A percentile compares a stretch with the other conserved stretches of the same genome.
Evolutionary conservation across 345 rosid species (phyloP).

Genomic region (Citrus mangshanensis): DNA sequence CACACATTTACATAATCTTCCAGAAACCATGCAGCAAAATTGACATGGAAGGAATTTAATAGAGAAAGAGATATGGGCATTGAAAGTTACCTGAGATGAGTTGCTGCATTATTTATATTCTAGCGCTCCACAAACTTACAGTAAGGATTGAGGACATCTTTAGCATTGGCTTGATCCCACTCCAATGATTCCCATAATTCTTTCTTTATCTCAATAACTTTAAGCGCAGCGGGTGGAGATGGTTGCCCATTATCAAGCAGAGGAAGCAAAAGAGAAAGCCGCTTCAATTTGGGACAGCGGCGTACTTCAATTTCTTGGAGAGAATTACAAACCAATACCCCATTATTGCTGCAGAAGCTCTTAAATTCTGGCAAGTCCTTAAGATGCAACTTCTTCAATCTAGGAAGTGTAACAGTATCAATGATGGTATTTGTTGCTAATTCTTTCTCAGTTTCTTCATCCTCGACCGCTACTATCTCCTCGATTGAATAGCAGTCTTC

Average conservation of each 20-base stretch:
- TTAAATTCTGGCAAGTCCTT: rapidly evolving
- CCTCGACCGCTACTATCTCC: neutral
- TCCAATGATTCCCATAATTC: neutral
- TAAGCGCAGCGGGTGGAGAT: neutral
- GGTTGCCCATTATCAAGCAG: neutral
- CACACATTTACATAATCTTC: too few species aligned
- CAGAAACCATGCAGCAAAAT: too few species aligned
- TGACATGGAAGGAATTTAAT: too few species aligned
- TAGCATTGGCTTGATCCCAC: neutral
- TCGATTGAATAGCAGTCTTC: rapidly evolving
- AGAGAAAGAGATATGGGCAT: too few species aligned
- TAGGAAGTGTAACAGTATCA: too few species aligned
- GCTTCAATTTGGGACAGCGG: neutral
- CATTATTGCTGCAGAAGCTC: neutral
- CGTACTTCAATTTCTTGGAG: neutral
- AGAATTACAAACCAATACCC: neutral
- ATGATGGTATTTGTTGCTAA: too few species aligned
- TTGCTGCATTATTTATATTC: too few species aligned
- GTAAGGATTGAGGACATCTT: neutral
- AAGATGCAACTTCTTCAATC: neutral
- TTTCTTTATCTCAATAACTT: neutral
- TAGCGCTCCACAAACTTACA: neutral
- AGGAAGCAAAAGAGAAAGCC: neutral
- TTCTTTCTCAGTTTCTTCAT: neutral
- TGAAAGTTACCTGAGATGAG: too few species aligned